phyloP scores from a whole-genome alignment of 768 basidiomycete genomes.

The Pholiota microspora region DNA sequence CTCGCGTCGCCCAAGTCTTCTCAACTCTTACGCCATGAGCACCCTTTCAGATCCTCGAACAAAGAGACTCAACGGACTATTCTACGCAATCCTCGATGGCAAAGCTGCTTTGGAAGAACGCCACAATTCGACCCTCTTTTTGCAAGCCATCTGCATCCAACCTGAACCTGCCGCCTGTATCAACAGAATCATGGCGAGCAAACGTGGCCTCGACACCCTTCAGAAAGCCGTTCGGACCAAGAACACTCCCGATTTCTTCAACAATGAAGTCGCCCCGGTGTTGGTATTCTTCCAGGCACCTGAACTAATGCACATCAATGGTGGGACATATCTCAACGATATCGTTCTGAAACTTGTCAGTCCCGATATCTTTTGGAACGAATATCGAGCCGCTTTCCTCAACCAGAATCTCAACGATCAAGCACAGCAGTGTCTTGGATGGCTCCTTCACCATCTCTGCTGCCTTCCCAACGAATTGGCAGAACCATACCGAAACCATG shows the following conservation, averaged over 20 bases:
- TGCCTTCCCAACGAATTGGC: conserved; percentile 33
- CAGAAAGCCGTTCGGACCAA: conserved; percentile 41
- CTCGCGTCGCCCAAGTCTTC: not conserved
- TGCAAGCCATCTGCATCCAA: conserved; percentile 44
- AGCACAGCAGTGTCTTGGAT: conserved; percentile 40
- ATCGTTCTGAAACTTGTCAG: conserved; percentile 42
- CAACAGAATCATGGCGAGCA: conserved; percentile 32
- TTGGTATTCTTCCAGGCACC: conserved; percentile 37
- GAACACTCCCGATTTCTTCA: conserved; percentile 36
- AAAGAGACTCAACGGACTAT: conserved; percentile 8
- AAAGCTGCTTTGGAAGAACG: conserved; percentile 19
- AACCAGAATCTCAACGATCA: conserved; percentile 28
- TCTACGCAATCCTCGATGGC: conserved; percentile 5
- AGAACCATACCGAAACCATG: conserved; percentile 35
- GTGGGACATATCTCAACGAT: conserved; percentile 39
- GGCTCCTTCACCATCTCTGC: conserved; percentile 50
- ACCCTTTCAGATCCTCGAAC: conserved; percentile 4
- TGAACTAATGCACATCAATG: conserved; percentile 33
- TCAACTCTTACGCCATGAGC: not conserved
- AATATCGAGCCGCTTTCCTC: conserved; percentile 34
- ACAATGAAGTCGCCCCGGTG: conserved; percentile 35
- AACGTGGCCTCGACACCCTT: conserved; percentile 34
- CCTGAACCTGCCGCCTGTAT: conserved; percentile 36
- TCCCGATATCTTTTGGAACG: conserved; percentile 51
- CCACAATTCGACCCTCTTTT: conserved; percentile 36